Evolutionary conservation across 2,329 filamentous ascomycete genomes (phyloP).

Genomic region (Talaromyces pinophilus): DNA sequence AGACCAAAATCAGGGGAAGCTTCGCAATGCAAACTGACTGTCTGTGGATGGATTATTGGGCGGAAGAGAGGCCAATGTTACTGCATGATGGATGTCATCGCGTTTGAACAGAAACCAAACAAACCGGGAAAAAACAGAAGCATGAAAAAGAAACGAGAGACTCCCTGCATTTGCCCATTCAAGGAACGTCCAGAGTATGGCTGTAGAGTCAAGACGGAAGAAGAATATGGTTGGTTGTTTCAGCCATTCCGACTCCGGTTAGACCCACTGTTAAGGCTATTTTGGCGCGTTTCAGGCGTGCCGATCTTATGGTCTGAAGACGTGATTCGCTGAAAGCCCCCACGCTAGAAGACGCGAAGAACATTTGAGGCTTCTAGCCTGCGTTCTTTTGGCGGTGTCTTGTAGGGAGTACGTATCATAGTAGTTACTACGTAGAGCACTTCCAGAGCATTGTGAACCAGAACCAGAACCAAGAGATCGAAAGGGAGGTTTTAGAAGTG

Average conservation of each 20-base stretch:
- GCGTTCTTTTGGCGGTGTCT: neutral
- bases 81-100: neutral
- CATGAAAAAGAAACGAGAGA: neutral
- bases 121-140: neutral
- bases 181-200: neutral
- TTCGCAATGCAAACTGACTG: neutral
- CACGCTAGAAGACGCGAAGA: constrained; percentile 15
- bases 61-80: neutral
- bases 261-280: neutral
- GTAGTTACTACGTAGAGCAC: no score
- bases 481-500: neutral
- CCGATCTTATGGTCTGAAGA: neutral
- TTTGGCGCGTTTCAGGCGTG: constrained; percentile 16
- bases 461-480: neutral
- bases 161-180: neutral
- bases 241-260: neutral
- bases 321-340: neutral
- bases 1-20: neutral
- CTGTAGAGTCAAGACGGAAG: neutral
- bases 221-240: neutral
- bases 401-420: no score
- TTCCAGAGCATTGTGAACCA: neutral
- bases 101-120: neutral
- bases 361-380: constrained; percentile 8
- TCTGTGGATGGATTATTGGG: neutral